Evolutionary conservation across 2,329 filamentous ascomycete species (phyloP), one percentile per base, ranked within the genome.

Genomic region (Exophiala calicioides): DNA sequence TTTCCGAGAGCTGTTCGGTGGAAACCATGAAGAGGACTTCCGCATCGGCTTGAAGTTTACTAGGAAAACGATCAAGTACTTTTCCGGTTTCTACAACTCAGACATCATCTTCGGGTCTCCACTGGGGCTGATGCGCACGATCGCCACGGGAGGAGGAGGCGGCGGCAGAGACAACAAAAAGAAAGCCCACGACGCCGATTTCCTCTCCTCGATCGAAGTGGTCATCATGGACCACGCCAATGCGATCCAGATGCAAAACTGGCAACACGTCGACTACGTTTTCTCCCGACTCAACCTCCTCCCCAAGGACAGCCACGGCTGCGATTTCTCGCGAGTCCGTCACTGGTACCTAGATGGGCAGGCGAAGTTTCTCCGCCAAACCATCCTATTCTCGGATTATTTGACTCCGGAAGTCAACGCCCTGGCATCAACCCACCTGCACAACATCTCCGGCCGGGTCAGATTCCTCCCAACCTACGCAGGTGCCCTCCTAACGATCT

Each of bases 11-110:
- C 77, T 97, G 0, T 98, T 98, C 62, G 85, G 85, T 52, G 93
- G 93, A 49, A 97, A 96, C 64, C 89, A 95, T 64, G 93, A 97
- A 64, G 93, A 98, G 69, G 93, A 94, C 80, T 98, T 97, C 71
- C 83, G 91, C 3, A 74, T 97, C 2, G 93, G 91, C n/a, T 69
- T 98, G 63, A 98, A 97, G 68, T 94, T 98, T 65, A 97, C 93
- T 0, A 82, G 93, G 52, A 97, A 96, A 69, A 95, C 90, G 0
- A 77, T 97, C 63, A 97, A 96, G 66, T 93, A 87, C 65, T 98
- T 95, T 71, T 80, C 91, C 0, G 86, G 90, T 53, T 98, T 98
- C 66, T 97, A 97, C 74, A 91, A 86, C 65, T 95, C 90, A 7
- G 93, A 98, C 65, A 90, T 98, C 56, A 88, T 98, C 44, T 77